Conservation (phyloP, 2,329 filamentous ascomycete species). For the Paraphaeosphaeria sporulosa region DNA sequence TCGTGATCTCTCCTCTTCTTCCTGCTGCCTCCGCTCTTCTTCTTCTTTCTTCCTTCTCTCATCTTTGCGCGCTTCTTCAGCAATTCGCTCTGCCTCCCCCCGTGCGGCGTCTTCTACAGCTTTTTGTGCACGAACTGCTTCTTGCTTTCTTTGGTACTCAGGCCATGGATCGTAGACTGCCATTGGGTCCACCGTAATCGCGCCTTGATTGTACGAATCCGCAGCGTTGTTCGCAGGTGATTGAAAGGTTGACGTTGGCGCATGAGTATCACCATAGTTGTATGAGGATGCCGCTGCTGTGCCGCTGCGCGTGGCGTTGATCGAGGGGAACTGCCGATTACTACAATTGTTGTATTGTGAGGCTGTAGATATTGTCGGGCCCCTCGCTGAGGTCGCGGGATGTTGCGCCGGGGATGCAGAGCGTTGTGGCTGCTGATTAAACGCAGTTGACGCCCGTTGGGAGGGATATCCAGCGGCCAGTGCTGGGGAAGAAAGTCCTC, state of each 20-base stretch:
- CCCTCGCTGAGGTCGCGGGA: constrained; percentile 20
- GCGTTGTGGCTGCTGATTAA: constrained; percentile 38
- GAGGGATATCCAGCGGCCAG: constrained; percentile 33
- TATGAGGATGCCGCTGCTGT: constrained; percentile 29
- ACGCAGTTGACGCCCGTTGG: constrained; percentile 31
- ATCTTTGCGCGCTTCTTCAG: constrained; percentile 35
- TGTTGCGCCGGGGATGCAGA: constrained; percentile 31
- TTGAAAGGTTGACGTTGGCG: constrained; percentile 24
- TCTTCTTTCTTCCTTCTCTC: constrained; percentile 36
- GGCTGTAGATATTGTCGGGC: constrained; percentile 20
- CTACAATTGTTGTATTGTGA: constrained; percentile 32
- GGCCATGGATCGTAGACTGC: constrained; percentile 63
- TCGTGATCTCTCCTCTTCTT: constrained; percentile 28
- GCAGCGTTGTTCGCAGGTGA: constrained; percentile 27
- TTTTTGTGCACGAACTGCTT: constrained; percentile 42
- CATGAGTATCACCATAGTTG: constrained; percentile 26
- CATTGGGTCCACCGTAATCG: constrained; percentile 60
- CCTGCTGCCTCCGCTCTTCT: constrained; percentile 33
- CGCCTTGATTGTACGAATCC: constrained; percentile 35
- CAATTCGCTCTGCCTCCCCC: constrained; percentile 44
- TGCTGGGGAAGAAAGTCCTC: constrained; percentile 34
- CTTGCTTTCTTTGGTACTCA: constrained; percentile 54
- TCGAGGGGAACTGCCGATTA: constrained; percentile 30
- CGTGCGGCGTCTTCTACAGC: constrained; percentile 43
- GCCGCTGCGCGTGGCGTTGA: constrained; percentile 26